Base-by-base conservation (phyloP, 257 asterid genomes). In the Asclepias syriaca region DNA sequence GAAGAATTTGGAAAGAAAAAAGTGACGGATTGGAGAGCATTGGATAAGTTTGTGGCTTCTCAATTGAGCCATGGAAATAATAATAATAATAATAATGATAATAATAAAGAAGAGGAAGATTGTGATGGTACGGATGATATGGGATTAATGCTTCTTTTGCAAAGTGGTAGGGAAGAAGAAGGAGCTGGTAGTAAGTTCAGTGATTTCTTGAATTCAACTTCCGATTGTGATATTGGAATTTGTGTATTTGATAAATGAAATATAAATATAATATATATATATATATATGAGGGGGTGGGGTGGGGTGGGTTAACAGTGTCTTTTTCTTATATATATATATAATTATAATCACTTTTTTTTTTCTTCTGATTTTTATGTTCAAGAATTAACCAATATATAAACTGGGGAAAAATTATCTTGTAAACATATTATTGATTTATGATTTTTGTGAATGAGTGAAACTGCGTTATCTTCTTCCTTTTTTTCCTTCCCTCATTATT, bases 41-140 rank as follows among this genome's bases (percentile, higher is more conserved):
- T 89, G 8, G 96, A 89, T 75, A 89, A 84, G 76, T 87, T 89
- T 80, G 96, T 89, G 13, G 96, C 96, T 15, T 85, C 92, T 45
- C 96, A 89, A 81, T 72, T 89, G 65, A 89, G 92, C 81, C 90
- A 87, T 56, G 91, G 84, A 27, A 80, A 74, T 7, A 72, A 24
- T 24, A 24, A 24, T 24, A 24, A 24, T 24, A 24, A 24, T 24
- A 0, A 24, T 24, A 24, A 24, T 24, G 0, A 24, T 24, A 24
- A 24, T 24, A 24, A 74, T 11, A 68, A 15, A 18, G 24, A 22
- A 1, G 48, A 43, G 48, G 48, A 16, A 29, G 48, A 54, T 29
- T 14, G 72, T 60, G 66, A 72, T 68, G 63, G 51, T 71, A 80
- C 84, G 11, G 88, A 84, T 60, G 88, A 84, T 65, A 43, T 83